phyloP scores from a whole-genome alignment of 2,329 filamentous ascomycete genomes.

The Claviceps arundinis region DNA sequence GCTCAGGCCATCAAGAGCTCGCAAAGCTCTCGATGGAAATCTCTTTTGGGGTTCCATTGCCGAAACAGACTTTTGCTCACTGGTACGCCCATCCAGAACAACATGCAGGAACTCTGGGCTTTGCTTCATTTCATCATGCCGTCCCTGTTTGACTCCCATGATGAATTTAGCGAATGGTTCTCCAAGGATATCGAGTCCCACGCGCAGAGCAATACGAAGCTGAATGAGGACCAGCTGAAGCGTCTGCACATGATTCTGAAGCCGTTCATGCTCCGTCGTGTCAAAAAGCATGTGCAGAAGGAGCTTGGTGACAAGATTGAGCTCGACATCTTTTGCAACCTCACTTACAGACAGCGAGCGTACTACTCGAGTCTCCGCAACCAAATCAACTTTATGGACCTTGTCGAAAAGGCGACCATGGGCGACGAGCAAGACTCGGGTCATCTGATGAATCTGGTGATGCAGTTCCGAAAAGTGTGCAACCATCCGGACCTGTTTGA shows the following conservation, averaged over 20 bases:
- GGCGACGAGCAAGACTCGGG: constrained; percentile 92
- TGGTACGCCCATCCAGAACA: constrained; percentile 97
- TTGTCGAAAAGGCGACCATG: constrained; percentile 91
- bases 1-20: constrained; percentile 99
- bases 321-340: constrained; percentile 86
- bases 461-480: constrained; percentile 99
- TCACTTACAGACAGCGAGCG: constrained; percentile 89
- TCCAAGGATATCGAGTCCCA: constrained; percentile 96
- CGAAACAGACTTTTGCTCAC: constrained; percentile 87
- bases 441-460: constrained; percentile 96
- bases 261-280: constrained; percentile 97
- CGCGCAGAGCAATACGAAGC: constrained; percentile 96
- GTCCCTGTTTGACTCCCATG: constrained; percentile 89
- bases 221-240: constrained; percentile 95
- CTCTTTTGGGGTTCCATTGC: constrained; percentile 82
- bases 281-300: constrained; percentile 99
- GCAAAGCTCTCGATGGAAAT: constrained; percentile 93
- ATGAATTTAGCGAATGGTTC: constrained; percentile 90
- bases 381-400: constrained; percentile 96
- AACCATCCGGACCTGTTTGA: constrained; percentile 97
- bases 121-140: constrained; percentile 99
- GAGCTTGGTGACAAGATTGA: constrained; percentile 99
- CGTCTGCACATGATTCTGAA: constrained; percentile 98
- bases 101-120: constrained; percentile 99
- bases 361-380: constrained; percentile 88